Evolutionary conservation across 2,329 filamentous ascomycete genomes (phyloP).

Genomic region (Didymella arachidicola): DNA sequence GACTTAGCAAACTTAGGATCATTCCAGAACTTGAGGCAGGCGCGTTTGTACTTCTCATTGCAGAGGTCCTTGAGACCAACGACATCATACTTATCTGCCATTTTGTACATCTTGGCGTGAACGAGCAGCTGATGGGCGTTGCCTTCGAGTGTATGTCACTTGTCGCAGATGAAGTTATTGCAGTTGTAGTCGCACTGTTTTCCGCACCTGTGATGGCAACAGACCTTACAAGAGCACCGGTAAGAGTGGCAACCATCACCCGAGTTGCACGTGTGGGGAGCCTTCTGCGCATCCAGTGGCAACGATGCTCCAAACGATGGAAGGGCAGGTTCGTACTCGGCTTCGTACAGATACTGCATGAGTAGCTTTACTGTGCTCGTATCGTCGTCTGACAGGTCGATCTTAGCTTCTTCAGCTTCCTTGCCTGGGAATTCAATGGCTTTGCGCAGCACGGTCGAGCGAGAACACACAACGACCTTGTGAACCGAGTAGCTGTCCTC

Average conservation of each 20-base stretch:
- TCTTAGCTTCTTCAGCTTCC: not conserved
- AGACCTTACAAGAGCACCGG: not conserved
- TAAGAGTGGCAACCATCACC: no score
- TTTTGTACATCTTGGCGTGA: conserved; percentile 19
- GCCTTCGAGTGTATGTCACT: not conserved
- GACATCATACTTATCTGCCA: conserved; percentile 27
- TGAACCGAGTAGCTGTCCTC: not conserved
- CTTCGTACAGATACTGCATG: conserved; percentile 32
- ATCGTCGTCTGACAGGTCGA: conserved; percentile 26
- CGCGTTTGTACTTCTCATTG: conserved; percentile 15
- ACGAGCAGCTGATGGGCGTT: not conserved
- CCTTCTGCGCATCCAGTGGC: no score
- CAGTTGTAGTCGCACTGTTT: not conserved
- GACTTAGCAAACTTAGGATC: not conserved
- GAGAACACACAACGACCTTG: not conserved
- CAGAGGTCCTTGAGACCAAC: conserved; percentile 17
- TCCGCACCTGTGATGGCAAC: not conserved
- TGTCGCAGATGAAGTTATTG: not conserved
- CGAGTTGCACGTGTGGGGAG: no score
- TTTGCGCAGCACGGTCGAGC: not conserved
- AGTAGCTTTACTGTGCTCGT: conserved; percentile 19
- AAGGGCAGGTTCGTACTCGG: conserved; percentile 16
- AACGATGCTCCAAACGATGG: no score
- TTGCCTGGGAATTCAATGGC: not conserved
- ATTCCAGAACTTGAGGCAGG: not conserved